Base-by-base conservation (phyloP, 1,284 basidiomycete genomes). In the Waitea zeae region DNA sequence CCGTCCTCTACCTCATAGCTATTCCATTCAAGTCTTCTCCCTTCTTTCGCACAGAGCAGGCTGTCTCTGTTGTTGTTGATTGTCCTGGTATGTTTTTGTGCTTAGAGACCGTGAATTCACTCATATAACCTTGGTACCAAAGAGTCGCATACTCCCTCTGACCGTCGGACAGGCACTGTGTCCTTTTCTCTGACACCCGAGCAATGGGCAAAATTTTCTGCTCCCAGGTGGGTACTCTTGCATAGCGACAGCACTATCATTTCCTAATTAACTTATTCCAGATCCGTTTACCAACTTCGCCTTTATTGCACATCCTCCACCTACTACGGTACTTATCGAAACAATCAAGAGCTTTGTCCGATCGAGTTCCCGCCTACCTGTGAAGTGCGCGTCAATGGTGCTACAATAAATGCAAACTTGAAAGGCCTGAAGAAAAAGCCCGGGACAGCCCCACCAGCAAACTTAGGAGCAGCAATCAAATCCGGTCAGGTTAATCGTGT, bases 351-450 rank as follows among this genome's bases (percentile, higher is more conserved):
- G 7, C 49, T 59, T 30, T 78, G 71, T 51, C 84, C 77, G 1
- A 78, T 95, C 39, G 90, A 97, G 57, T 96, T 90, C 47, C 90
- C 90, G 11, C 68, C 74, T 4, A 87, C 83, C 14, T 92, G 86
- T 47, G 92, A 96, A 66, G 76, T 92, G 34, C 73, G 79, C 45
- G 70, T 95, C 26, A 93, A 96, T 50, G 65, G 62, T 38, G 61
- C 63, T 3, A 59, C 67, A 33, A 56, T 93, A 20, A 61, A 61
- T 9, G 86, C 82, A 35, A 92, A 82, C 51, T 58, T 89, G 44
- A 87, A 89, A 49, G 92, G 92, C 2, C 58, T 96, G 46, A 92
- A 95, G 63, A 95, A 95, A 56, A 93, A 89, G 49, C 80, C 89
- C n/a, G 90, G 90, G 1, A 95, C 87, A 34, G 86, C 90, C 1